Evolutionary conservation across 441 rosid genomes (phyloP).

Genomic region (Populus tomentosa): DNA sequence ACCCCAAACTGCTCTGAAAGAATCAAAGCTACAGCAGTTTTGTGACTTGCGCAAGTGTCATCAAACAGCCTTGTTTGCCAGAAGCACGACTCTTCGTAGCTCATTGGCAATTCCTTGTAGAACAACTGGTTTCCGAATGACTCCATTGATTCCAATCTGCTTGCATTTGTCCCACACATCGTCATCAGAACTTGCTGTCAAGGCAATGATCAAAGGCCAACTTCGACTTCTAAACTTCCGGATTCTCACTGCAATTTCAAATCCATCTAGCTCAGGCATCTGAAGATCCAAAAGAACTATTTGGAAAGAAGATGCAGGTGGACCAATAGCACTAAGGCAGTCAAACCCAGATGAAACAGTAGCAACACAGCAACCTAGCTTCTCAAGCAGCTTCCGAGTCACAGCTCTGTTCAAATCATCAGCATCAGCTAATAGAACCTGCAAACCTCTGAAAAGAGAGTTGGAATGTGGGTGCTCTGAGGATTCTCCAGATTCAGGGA

Average conservation of each 20-base stretch:
- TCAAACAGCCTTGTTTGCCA: conserved; percentile 42
- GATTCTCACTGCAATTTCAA: conserved; percentile 72
- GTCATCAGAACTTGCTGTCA: conserved; percentile 55
- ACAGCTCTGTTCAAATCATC: conserved; percentile 72
- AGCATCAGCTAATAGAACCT: conserved; percentile 70
- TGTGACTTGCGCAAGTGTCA: conserved; percentile 8
- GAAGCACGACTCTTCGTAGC: conserved; percentile 59
- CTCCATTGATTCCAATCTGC: conserved; percentile 74
- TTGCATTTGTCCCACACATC: conserved; percentile 61
- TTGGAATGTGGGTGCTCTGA: conserved; percentile 47
- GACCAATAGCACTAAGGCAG: conserved; percentile 59
- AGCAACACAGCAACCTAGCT: conserved; percentile 71
- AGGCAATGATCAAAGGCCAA: conserved; percentile 71
- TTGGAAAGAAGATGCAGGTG: conserved; percentile 47
- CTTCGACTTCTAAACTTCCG: conserved; percentile 55
- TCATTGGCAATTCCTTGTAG: conserved; percentile 65
- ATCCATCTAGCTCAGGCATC: conserved; percentile 75
- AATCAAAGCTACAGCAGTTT: not conserved
- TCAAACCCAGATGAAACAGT: conserved; percentile 70
- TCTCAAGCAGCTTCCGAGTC: conserved; percentile 72
- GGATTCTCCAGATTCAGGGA: conserved; percentile 50
- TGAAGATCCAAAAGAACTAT: conserved; percentile 77
- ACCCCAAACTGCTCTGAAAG: not conserved
- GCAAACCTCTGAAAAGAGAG: conserved; percentile 63
- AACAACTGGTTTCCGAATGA: conserved; percentile 70